Conservation (phyloP, 2,329 filamentous ascomycete genomes). For the Drechslerella coelobrocha region DNA sequence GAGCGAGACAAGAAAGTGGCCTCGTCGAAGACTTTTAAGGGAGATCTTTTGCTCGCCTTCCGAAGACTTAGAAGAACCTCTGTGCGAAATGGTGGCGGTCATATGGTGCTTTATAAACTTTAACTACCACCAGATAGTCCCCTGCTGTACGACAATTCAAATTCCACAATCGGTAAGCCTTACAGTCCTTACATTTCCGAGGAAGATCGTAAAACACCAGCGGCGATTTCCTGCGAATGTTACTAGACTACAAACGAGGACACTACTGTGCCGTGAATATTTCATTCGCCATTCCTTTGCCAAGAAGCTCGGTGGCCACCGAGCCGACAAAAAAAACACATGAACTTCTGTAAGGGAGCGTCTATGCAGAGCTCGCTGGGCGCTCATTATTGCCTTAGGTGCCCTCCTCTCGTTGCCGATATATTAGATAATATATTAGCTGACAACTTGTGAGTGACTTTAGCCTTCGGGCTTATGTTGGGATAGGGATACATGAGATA, state of each 20-base stretch:
- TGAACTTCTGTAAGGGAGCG: no score
- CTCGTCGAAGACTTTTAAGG: slow-evolving; percentile 9
- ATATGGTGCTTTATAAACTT: slow-evolving; percentile 33
- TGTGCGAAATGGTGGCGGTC: slow-evolving; percentile 4
- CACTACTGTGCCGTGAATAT: no score
- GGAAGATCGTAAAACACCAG: slow-evolving; percentile 4
- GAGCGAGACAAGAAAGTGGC: slow-evolving; percentile 11
- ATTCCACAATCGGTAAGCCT: slow-evolving; percentile 21
- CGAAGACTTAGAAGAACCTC: neutral
- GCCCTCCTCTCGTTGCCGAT: no score
- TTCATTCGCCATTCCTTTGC: no score
- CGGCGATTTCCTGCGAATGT: slow-evolving; percentile 3
- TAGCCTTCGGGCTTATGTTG: neutral
- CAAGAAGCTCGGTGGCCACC: no score
- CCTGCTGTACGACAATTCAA: slow-evolving; percentile 31
- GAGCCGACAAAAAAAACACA: no score
- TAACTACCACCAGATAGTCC: slow-evolving; percentile 12
- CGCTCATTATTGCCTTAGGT: no score
- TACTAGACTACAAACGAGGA: slow-evolving; percentile 5
- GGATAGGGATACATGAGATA: neutral
- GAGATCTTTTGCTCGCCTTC: neutral
- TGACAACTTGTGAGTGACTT: neutral
- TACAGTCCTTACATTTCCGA: slow-evolving; percentile 5
- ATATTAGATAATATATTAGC: no score
- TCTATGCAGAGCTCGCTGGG: no score